Base-by-base conservation (phyloP, 805 yeast genomes). In the Metschnikowia sp. region DNA sequence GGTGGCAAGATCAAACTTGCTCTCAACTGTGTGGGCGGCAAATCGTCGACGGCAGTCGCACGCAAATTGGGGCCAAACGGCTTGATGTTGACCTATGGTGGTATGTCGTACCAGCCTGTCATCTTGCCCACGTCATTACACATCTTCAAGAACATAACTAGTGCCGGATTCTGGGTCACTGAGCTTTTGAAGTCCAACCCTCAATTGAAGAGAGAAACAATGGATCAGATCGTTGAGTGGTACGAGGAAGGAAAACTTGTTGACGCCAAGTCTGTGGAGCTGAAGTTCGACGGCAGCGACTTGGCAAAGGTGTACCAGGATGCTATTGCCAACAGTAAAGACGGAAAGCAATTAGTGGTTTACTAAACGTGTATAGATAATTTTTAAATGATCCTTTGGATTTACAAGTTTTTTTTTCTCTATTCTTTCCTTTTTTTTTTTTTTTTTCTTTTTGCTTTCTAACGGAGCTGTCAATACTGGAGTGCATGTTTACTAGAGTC, bases 21-120 rank as follows among this genome's bases (percentile, higher is more conserved):
- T 1, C 72, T 94, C 54, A 94, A 94, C 68, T 88, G 96, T 60
- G 92, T 95, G 32, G 97, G 99, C 45, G 99, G 99, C 32, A 78
- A 85, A 50, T 84, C 89, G 33, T 80, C 89, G 18, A 76, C 96
- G 0, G 84, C 84, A 36, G 75, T 94, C 56, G 92, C 96, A 9
- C 77, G 97, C 56, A 92, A 90, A 64, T 75, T 94, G 47, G 82
- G 81, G 34, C 69, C 73, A 12, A 81, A 87, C 57, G 96, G 94
- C 1, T 77, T 83, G 40, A 71, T 94, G 74, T 80, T 90, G 56
- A 89, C 98, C 1, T 94, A 94, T 62, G 99, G 99, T 32, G 98
- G 96, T 34, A 94, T 94, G 99, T 88, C 97, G 3, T 83, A 84
- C 75, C 91, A 88, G 69, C 99, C 99, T 2, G 95, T 94, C 10